Base-by-base conservation (phyloP, 805 yeast genomes). In the Clavispora phyllophila region DNA sequence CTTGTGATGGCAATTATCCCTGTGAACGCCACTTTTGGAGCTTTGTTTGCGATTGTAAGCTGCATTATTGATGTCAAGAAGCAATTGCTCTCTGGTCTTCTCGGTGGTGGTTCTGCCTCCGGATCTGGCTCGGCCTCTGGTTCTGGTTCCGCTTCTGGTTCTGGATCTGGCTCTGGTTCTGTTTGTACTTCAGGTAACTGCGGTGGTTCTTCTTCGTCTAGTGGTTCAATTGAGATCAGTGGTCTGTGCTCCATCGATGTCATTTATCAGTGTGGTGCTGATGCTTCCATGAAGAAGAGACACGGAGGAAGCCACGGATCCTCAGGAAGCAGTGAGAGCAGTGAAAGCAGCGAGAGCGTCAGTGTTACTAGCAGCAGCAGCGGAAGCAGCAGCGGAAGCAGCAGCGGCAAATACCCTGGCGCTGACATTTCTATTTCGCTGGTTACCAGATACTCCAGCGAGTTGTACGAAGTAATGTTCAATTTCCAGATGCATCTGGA, bases 401-500 rank as follows among this genome's bases (percentile, higher is more conserved):
- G 5, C 27, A 25, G 27, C 27, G 31, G 31, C 17, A n/a, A 27
- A 6, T 29, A 29, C 13, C 33, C 33, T 1, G 4, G 7, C 2
- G 33, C 33, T 29, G 33, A 29, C 20, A 29, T 29, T 15, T 29
- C 33, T 17, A 13, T 29, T 29, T 29, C 33, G 9, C 33, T 15
- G 14, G 33, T 29, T 4, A 29, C 33, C 3, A 15, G 20, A 29
- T 22, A 22, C 26, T 22, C 20, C 28, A 26, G 39, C 18, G 48
- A 28, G 22, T 24, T 37, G 12, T 45, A 42, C 25, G 39, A 42
- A n/a, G 42, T 42, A 9, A 20, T 42, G 23, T 32, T 37, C 14
- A 42, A 45, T 40, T 45, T 45, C 36, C 22, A 45, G 38, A 29
- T 36, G n/a, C 38, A 34, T 4, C 26, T 36, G 23, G 13, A 45